Evolutionary conservation across 805 yeast species (phyloP).

Genomic region (Wickerhamomyces tratensis): DNA sequence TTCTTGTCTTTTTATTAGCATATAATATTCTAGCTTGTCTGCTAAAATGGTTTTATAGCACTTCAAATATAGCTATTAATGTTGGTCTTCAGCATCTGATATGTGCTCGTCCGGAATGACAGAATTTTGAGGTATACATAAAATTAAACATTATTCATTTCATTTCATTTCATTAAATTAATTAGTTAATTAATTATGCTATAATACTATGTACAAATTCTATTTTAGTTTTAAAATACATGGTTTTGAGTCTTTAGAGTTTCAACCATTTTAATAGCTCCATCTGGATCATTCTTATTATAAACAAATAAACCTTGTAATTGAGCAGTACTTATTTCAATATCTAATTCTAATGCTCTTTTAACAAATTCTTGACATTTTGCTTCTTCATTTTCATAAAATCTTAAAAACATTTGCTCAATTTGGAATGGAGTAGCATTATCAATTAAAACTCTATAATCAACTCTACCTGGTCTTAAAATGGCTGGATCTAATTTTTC

Average conservation of each 20-base stretch:
- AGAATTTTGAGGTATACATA: too few relatives aligned
- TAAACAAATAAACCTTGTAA: constrained; percentile 92
- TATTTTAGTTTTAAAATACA: constrained; percentile 14
- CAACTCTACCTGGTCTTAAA: constrained; percentile 91
- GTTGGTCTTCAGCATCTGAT: too few relatives aligned
- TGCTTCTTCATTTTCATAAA: constrained; percentile 57
- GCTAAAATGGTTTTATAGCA: too few relatives aligned
- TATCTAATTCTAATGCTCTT: constrained; percentile 32
- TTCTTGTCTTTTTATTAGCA: too few relatives aligned
- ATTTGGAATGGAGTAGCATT: constrained; percentile 85
- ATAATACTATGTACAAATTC: too few relatives aligned
- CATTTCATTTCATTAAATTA: too few relatives aligned
- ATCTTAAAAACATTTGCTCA: constrained; percentile 74
- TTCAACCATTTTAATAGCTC: constrained; percentile 59
- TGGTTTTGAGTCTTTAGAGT: constrained; percentile 24
- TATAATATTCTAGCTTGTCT: too few relatives aligned
- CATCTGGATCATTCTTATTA: constrained; percentile 73
- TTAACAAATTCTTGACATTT: constrained; percentile 38
- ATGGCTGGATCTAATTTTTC: constrained; percentile 90
- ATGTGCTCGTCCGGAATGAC: too few relatives aligned
- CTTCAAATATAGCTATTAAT: too few relatives aligned
- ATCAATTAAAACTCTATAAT: constrained; percentile 69
- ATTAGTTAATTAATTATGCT: too few relatives aligned
- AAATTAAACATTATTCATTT: too few relatives aligned
- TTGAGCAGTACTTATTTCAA: constrained; percentile 82